These are phyloP conservation scores for Trapa bicornis DNA, from an alignment of 345 rosid species.

Conservation along the genomic window DNA sequence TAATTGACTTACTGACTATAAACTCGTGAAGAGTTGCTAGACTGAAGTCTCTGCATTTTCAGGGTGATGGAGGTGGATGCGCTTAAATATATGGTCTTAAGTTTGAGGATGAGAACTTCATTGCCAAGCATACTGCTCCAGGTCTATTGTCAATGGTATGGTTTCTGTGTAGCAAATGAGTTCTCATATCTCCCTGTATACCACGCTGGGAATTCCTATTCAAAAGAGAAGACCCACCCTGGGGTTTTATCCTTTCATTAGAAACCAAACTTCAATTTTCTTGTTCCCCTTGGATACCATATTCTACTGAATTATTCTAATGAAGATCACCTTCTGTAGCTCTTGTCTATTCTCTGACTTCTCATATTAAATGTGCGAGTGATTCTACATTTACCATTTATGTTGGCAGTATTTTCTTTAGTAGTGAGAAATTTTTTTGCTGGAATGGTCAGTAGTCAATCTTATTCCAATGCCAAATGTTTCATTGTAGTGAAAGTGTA, in stretches of 20 bases:
- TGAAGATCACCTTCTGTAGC: neutral
- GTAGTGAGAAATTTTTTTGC: no score
- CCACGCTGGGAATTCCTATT: no score
- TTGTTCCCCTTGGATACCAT: neutral
- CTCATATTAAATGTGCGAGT: neutral
- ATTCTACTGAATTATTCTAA: neutral
- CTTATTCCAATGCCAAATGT: neutral
- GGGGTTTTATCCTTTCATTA: neutral
- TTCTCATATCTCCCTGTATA: neutral
- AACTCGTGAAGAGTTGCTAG: neutral
- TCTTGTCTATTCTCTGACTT: neutral
- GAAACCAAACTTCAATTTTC: neutral
- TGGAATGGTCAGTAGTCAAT: neutral
- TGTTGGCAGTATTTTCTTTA: no score
- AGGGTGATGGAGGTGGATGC: constrained; percentile 98
- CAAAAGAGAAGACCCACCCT: no score
- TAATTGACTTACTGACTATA: neutral
- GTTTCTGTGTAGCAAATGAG: neutral
- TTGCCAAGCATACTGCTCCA: constrained; percentile 90
- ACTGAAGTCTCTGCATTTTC: constrained; percentile 10
- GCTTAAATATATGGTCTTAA: constrained; percentile 69
- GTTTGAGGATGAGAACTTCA: constrained; percentile 83
- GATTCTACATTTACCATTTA: neutral
- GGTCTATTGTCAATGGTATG: constrained; percentile 91
- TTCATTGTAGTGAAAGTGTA: neutral